Evolutionary conservation across 495 filamentous ascomycete species (phyloP).

Genomic region (Pseudoneurospora amorphoporcata): DNA sequence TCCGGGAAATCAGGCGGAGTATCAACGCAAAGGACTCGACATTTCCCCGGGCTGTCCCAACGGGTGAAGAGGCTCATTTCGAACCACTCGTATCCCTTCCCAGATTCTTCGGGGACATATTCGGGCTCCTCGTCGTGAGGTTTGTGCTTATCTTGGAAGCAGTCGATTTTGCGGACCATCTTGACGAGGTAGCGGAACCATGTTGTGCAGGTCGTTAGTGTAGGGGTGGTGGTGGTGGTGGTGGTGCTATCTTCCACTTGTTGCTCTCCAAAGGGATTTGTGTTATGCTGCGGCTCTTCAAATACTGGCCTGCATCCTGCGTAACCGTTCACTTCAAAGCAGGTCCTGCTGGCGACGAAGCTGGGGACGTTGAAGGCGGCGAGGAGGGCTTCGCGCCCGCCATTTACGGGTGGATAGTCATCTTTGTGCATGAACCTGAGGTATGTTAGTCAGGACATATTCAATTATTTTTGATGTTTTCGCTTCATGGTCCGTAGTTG

Average conservation of each 20-base stretch:
- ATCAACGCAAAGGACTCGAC: conserved; percentile 13
- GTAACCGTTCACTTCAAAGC: conserved; percentile 18
- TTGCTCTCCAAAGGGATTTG: conserved; percentile 1
- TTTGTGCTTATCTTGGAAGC: neutral
- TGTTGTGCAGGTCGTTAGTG: neutral
- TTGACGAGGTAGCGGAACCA: conserved; percentile 14
- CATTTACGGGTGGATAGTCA: conserved; percentile 5
- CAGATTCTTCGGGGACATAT: neutral
- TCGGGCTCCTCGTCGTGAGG: conserved; percentile 6
- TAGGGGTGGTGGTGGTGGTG: neutral
- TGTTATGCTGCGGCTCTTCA: neutral
- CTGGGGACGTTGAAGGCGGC: conserved; percentile 13
- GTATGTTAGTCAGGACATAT: neutral
- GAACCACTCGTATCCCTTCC: conserved; percentile 12
- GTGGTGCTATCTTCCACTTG: neutral
- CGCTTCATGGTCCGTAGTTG: neutral
- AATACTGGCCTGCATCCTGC: conserved; percentile 9
- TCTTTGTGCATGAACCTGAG: conserved; percentile 7
- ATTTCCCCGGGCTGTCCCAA: conserved; percentile 5
- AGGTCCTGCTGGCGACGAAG: conserved; percentile 13
- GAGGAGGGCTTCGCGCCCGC: conserved; percentile 7
- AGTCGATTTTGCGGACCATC: conserved; percentile 11
- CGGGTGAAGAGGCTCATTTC: conserved; percentile 16
- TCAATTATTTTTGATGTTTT: too few relatives aligned
- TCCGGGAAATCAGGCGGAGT: conserved; percentile 3